phyloP scores from a whole-genome alignment of 805 yeast genomes.

The Wickerhamiella kazuoi region DNA sequence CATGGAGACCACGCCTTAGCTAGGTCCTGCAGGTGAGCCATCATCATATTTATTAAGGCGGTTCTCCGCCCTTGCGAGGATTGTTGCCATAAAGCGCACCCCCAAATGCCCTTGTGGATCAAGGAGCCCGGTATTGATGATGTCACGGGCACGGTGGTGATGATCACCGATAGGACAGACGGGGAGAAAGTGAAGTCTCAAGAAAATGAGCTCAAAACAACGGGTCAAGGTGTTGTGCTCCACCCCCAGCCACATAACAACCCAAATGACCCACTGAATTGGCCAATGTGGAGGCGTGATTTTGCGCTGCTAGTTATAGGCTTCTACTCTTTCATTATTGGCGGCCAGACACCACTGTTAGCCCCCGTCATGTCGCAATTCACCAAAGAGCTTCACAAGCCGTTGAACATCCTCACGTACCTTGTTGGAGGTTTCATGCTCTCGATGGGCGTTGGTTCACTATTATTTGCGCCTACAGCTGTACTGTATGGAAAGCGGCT shows the following conservation, averaged over 20 bases:
- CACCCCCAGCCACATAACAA: constrained; percentile 46
- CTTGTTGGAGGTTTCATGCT: constrained; percentile 44
- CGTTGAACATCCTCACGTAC: constrained; percentile 29
- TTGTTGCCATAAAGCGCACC: no score
- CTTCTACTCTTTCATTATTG: constrained; percentile 39
- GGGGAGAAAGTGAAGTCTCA: constrained; percentile 3
- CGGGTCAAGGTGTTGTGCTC: constrained; percentile 32
- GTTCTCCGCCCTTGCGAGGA: no score
- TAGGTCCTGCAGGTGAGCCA: no score
- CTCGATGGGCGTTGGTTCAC: constrained; percentile 40
- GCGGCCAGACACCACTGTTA: constrained; percentile 43
- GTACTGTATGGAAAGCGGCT: constrained; percentile 39
- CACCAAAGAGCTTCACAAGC: constrained; percentile 26
- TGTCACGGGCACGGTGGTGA: constrained; percentile 35
- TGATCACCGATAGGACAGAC: constrained; percentile 18
- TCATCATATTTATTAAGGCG: no score
- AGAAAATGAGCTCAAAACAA: constrained; percentile 25
- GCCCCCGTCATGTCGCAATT: constrained; percentile 37
- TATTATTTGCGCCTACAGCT: constrained; percentile 41
- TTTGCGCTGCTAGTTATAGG: constrained; percentile 36
- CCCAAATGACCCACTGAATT: constrained; percentile 48
- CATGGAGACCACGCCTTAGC: no score
- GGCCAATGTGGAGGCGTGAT: constrained; percentile 46
- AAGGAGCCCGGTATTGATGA: constrained; percentile 24
- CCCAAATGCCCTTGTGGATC: constrained; percentile 24